Base-by-base conservation (phyloP, 2,329 filamentous ascomycete genomes). In the Paracamarosporium sp. region DNA sequence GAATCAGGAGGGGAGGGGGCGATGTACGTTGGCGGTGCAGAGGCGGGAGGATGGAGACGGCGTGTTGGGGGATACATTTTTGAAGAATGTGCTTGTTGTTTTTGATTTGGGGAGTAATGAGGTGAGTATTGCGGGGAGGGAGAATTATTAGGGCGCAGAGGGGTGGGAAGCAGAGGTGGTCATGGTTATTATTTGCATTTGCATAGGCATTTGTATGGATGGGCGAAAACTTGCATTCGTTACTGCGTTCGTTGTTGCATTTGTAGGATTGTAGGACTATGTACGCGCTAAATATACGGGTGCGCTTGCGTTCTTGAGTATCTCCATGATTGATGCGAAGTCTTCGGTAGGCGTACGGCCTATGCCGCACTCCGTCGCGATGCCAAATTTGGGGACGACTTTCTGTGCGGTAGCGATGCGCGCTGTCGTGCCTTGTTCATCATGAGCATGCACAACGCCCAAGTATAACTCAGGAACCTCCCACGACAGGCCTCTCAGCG, bases 21-120 rank as follows among this genome's bases (percentile, higher is more conserved):
- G 48, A 61, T 59, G 62, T 56, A 48, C 50, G 31, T 22, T 67
- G 25, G 65, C 62, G 11, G 53, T 68, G 9, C 64, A 68, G 61
- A 58, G 62, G 46, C 48, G 47, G 25, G 60, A 53, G 7, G 53
- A 51, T 2, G 67, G 67, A 1, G 59, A 60, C 36, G 41, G 50
- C 13, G 63, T 71, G 51, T 55, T 82, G 55, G 81, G 80, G 72
- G 78, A 79, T 57, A 63, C 73, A 5, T 82, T 80, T 57, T 64
- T 81, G 63, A 81, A 79, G 68, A 81, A 79, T 53, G 81, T 83
- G 9, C 66, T 83, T 3, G 71, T 77, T 4, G 79, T 82, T 2
- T 82, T 80, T 69, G 80, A 82, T 71, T 66, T 82, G 47, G 78
- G 76, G 12, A 73, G 61, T 31, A 67, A 70, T 38, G 72, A 76